Conservation (phyloP, 768 basidiomycete species). For the Suillus subluteus region DNA sequence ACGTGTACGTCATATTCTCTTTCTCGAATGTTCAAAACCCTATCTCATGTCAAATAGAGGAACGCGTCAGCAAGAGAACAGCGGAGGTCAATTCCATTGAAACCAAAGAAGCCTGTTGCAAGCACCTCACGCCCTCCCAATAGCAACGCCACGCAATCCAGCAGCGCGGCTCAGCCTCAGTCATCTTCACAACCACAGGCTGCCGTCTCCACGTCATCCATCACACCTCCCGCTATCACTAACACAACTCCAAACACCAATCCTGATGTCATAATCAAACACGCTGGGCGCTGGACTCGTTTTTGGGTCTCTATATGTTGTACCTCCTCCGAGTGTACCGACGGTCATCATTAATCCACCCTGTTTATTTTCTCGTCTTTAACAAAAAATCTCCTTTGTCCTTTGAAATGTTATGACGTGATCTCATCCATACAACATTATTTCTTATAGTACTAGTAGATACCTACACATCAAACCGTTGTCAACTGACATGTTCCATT, state of each 20-base stretch:
- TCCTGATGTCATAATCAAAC: neutral
- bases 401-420: too few species aligned
- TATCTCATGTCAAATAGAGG: neutral
- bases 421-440: too few species aligned
- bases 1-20: neutral
- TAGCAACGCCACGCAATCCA: neutral
- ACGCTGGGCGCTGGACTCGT: neutral
- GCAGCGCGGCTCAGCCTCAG: neutral
- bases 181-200: neutral
- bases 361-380: neutral
- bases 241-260: too few species aligned
- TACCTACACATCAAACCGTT: too few species aligned
- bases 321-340: neutral
- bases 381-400: too few species aligned
- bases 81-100: neutral
- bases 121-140: neutral
- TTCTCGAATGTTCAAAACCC: too few species aligned
- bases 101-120: neutral
- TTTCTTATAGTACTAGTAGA: too few species aligned
- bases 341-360: neutral
- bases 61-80: neutral
- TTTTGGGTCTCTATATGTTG: neutral
- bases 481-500: too few species aligned
- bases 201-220: neutral
- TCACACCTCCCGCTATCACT: neutral